Percentiles rank a stretch among this genome's conserved stretches.
Evolutionary conservation across 371 early-diverging fungal species (phyloP).

Genomic region (Mortierella sp.): DNA sequence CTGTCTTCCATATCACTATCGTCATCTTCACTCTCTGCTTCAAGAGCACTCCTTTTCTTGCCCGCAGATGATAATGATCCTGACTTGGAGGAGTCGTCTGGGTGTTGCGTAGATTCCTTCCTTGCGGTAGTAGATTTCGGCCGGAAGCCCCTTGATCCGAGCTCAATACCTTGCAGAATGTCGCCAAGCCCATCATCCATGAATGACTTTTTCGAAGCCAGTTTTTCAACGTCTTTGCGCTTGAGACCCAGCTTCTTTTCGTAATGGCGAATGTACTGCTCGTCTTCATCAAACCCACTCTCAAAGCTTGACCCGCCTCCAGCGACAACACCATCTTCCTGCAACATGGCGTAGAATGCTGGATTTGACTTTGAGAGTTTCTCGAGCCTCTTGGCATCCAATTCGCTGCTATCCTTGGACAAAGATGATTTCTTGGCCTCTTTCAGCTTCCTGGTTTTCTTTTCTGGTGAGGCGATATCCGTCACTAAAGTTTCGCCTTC

Average conservation of each 20-base stretch:
- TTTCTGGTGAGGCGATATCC: slow-evolving; percentile 8
- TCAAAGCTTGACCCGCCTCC: slow-evolving; percentile 35
- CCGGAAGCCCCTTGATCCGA: slow-evolving; percentile 54
- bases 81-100: slow-evolving; percentile 8
- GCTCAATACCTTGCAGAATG: slow-evolving; percentile 57
- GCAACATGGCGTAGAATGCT: slow-evolving; percentile 71
- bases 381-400: slow-evolving; percentile 62
- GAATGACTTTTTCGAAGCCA: slow-evolving; percentile 63
- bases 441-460: slow-evolving; percentile 10
- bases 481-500: slow-evolving; percentile 45
- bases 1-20: slow-evolving; percentile 10
- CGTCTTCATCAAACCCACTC: slow-evolving; percentile 72
- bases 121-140: slow-evolving; percentile 19
- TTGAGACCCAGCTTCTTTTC: slow-evolving; percentile 84
- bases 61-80: background rate
- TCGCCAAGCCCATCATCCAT: slow-evolving; percentile 67
- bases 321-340: slow-evolving; percentile 67
- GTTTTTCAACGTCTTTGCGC: slow-evolving; percentile 58
- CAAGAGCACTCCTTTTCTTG: slow-evolving; percentile 32
- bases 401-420: slow-evolving; percentile 15
- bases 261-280: slow-evolving; percentile 78
- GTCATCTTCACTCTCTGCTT: slow-evolving; percentile 22
- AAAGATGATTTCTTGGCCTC: slow-evolving; percentile 12
- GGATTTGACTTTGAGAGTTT: slow-evolving; percentile 77
- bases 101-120: background rate